These are phyloP conservation scores for Cladosporium sp. DNA, from an alignment of 2,329 filamentous ascomycete species.

Conservation along the genomic window DNA sequence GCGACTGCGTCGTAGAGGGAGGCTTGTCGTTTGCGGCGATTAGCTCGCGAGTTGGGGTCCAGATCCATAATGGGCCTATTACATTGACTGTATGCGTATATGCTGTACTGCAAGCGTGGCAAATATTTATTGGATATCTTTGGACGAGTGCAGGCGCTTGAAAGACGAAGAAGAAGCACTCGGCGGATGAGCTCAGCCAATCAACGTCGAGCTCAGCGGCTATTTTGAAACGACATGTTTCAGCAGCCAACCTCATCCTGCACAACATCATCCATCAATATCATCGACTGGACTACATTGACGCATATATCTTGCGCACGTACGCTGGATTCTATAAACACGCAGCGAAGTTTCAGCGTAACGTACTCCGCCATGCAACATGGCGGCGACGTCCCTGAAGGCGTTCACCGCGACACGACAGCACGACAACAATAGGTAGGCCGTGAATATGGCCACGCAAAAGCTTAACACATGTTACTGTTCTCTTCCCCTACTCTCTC, in stretches of 20 bases:
- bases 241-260: background rate
- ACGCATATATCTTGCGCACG: background rate
- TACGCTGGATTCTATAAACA: background rate
- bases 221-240: background rate
- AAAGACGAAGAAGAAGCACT: slow-evolving; percentile 5
- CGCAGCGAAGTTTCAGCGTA: background rate
- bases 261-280: background rate
- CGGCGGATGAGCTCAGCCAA: slow-evolving; percentile 11
- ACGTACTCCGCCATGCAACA: background rate
- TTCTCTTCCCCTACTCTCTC: background rate
- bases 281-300: background rate
- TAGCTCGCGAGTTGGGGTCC: background rate
- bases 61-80: background rate
- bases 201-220: background rate
- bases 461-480: background rate
- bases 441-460: slow-evolving; percentile 9
- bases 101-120: background rate
- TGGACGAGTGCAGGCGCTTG: background rate
- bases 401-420: background rate
- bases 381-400: background rate
- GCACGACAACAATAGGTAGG: slow-evolving; percentile 2
- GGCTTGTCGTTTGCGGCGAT: slow-evolving; percentile 3
- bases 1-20: slow-evolving; percentile 70
- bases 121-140: background rate
- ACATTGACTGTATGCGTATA: background rate